Conservation (phyloP, 805 yeast species). For the Yamadazyma takamatsuzukensis region DNA sequence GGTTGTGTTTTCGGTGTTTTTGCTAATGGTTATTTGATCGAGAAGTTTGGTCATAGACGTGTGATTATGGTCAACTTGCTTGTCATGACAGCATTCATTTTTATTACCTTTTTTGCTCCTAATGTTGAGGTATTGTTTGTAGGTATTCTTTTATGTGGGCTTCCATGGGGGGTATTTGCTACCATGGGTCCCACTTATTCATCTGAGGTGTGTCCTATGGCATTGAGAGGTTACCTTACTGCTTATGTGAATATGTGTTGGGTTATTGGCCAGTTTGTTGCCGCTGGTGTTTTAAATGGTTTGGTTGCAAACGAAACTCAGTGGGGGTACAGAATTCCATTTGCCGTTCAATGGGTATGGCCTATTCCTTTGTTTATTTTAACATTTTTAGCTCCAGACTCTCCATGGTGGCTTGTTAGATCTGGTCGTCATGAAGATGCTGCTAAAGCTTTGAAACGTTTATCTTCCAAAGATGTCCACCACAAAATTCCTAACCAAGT, state of each 20-base stretch:
- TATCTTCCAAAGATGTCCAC: constrained; percentile 16
- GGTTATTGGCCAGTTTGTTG: constrained; percentile 39
- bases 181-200: constrained; percentile 38
- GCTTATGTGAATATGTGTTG: constrained; percentile 36
- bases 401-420: constrained; percentile 45
- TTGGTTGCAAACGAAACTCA: constrained; percentile 24
- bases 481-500: constrained; percentile 14
- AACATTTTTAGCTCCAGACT: constrained; percentile 41
- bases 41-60: constrained; percentile 39
- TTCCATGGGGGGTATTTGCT: constrained; percentile 42
- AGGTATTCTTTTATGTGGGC: constrained; percentile 40
- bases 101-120: constrained; percentile 38
- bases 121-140: constrained; percentile 32
- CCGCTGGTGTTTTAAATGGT: constrained; percentile 38
- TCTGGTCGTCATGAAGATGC: constrained; percentile 32
- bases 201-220: constrained; percentile 42
- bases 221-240: constrained; percentile 36
- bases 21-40: constrained; percentile 38
- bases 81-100: constrained; percentile 26
- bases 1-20: constrained; percentile 44
- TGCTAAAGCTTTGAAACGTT: constrained; percentile 22
- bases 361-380: constrained; percentile 32
- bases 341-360: constrained; percentile 40
- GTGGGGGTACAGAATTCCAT: constrained; percentile 37
- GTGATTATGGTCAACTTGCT: constrained; percentile 25